A percentile compares a stretch with the other conserved stretches of the same genome.
Conservation (phyloP, 331 rosid genomes). For the Pyrus hybrid region DNA sequence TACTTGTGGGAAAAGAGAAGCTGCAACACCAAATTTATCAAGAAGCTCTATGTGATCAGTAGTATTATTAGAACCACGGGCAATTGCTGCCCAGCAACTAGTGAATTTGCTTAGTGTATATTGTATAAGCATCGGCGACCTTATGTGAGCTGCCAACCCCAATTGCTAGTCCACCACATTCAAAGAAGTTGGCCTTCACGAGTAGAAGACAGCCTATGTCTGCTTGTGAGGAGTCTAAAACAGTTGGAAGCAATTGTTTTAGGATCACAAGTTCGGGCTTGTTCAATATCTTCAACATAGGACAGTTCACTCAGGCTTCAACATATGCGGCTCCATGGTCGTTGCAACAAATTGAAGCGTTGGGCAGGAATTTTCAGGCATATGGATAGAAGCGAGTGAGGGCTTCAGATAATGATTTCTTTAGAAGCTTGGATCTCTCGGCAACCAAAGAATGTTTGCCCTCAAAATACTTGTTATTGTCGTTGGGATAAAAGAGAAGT, state of each 20-base stretch:
- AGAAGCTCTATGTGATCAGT: background rate
- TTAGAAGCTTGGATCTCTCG: background rate
- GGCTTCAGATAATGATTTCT: slow-evolving; percentile 12
- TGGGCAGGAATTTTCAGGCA: background rate
- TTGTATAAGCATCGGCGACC: background rate
- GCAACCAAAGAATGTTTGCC: background rate
- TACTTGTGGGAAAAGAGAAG: background rate
- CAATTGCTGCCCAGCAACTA: background rate
- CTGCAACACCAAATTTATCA: background rate
- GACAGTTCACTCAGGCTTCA: background rate
- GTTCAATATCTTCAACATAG: background rate
- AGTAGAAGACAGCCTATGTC: background rate
- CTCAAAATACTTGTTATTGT: too few species aligned
- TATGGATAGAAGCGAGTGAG: slow-evolving; percentile 8
- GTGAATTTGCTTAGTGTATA: background rate
- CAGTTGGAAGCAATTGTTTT: background rate
- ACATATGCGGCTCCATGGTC: too few species aligned
- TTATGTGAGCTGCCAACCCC: background rate
- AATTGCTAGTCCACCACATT: background rate
- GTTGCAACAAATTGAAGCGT: background rate
- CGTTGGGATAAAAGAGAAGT: slow-evolving; percentile 10
- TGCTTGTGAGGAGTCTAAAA: background rate
- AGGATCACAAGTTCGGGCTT: background rate
- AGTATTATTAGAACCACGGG: background rate
- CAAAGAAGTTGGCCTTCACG: slow-evolving; percentile 2